A percentile compares a stretch with the other conserved stretches of the same genome.
Evolutionary conservation across 768 basidiomycete species (phyloP).

Genomic region (Boletus huronensis): DNA sequence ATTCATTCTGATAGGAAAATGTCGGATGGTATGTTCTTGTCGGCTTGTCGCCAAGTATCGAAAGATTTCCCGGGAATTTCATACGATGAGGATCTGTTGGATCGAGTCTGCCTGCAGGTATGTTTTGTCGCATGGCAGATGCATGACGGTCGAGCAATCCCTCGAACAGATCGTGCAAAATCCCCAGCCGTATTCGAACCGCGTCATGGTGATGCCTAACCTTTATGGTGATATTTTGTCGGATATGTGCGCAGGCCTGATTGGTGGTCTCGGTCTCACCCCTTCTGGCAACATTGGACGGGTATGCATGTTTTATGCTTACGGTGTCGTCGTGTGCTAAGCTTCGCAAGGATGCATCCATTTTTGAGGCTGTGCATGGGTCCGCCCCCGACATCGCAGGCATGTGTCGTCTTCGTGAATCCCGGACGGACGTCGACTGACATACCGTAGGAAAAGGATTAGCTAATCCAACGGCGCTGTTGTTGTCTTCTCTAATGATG

Average conservation of each 20-base stretch:
- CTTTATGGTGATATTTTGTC: conserved; percentile 94
- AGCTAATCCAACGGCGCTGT: conserved; percentile 98
- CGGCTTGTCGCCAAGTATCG: conserved; percentile 93
- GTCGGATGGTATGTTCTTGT: conserved; percentile 99
- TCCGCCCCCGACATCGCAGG: conserved; percentile 99
- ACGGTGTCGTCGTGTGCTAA: conserved; percentile 11
- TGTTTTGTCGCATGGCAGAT: conserved; percentile 10
- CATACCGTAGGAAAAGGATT: conserved; percentile 67
- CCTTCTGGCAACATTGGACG: conserved; percentile 97
- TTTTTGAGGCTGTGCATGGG: conserved; percentile 99
- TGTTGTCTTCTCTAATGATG: conserved; percentile 98
- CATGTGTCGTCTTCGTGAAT: conserved; percentile 28
- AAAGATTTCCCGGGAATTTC: conserved; percentile 91
- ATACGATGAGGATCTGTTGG: conserved; percentile 96
- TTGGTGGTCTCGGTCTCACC: conserved; percentile 95
- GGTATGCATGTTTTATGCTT: conserved; percentile 41
- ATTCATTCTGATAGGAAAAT: conserved; percentile 73
- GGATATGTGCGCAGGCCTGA: conserved; percentile 98
- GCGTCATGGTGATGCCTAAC: conserved; percentile 99
- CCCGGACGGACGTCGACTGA: background rate
- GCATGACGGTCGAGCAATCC: background rate
- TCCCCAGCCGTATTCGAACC: conserved; percentile 88
- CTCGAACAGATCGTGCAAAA: conserved; percentile 76
- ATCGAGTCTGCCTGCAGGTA: conserved; percentile 92
- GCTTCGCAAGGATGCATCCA: conserved; percentile 80